These are phyloP conservation scores for Didymellaceae sp. DNA, from an alignment of 2,329 filamentous ascomycete genomes.

Conservation along the genomic window DNA sequence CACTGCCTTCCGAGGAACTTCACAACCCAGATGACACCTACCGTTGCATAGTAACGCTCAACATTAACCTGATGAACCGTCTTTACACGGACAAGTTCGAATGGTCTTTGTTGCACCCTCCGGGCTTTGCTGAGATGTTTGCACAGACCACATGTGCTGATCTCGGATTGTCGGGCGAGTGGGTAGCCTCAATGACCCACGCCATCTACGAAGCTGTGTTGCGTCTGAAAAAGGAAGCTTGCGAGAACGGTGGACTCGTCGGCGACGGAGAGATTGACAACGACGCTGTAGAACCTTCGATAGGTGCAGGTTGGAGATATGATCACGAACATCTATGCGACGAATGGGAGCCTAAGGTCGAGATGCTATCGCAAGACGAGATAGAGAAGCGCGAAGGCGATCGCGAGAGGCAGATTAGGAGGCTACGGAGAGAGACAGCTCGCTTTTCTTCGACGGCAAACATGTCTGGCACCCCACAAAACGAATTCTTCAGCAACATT, in stretches of 20 bases:
- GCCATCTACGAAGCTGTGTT: constrained; percentile 96
- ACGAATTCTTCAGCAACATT: constrained; percentile 65
- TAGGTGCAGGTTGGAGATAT: constrained; percentile 94
- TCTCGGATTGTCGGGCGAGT: constrained; percentile 86
- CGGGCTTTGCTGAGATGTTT: constrained; percentile 90
- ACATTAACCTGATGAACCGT: constrained; percentile 87
- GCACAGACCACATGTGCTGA: constrained; percentile 93
- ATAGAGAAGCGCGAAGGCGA: constrained; percentile 97
- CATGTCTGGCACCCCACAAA: constrained; percentile 73
- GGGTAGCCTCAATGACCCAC: constrained; percentile 92
- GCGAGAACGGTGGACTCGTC: constrained; percentile 86
- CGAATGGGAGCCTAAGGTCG: constrained; percentile 60
- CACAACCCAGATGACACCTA: constrained; percentile 94
- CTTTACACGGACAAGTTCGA: constrained; percentile 98
- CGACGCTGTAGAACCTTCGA: constrained; percentile 74
- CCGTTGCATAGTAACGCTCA: constrained; percentile 88
- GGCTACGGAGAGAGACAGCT: constrained; percentile 87
- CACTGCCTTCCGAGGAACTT: constrained; percentile 70
- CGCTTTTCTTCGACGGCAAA: constrained; percentile 87
- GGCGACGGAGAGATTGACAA: constrained; percentile 82
- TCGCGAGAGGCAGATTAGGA: constrained; percentile 85
- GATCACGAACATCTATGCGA: constrained; percentile 83
- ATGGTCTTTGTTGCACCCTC: constrained; percentile 92
- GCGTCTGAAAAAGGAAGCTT: constrained; percentile 93
- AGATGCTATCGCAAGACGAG: constrained; percentile 83